phyloP scores from a whole-genome alignment of 345 rosid species.

The Eucalyptus pumila region DNA sequence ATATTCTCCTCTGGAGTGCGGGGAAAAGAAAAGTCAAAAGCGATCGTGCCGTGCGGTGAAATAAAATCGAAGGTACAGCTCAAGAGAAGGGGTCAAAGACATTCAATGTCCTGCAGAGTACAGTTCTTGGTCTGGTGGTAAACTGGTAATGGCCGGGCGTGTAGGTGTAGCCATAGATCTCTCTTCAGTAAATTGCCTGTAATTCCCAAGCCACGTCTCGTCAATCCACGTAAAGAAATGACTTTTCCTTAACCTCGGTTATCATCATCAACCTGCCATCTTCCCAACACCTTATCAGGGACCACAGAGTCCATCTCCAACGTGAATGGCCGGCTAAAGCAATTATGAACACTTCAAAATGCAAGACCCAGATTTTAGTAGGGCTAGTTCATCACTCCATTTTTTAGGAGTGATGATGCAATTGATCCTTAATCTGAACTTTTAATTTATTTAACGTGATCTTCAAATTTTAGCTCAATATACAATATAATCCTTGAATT shows the following conservation, averaged over 20 bases:
- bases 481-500: accelerated
- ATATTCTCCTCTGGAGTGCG: not conserved
- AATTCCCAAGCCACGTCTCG: not conserved
- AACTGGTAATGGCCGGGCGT: not conserved
- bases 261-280: not conserved
- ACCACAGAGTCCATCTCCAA: not conserved
- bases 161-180: not conserved
- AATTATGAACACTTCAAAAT: not conserved
- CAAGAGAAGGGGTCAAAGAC: not conserved
- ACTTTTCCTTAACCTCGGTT: not conserved
- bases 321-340: not conserved
- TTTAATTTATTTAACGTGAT: too few relatives aligned
- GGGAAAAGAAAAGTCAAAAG: not conserved
- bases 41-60: not conserved
- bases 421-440: too few relatives aligned
- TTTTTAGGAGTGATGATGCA: too few relatives aligned
- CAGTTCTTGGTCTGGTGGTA: not conserved
- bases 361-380: not conserved
- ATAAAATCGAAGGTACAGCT: not conserved
- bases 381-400: not conserved
- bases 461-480: accelerated
- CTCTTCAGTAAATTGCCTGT: not conserved
- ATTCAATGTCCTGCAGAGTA: not conserved
- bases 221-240: not conserved
- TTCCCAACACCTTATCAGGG: too few relatives aligned